A percentile compares a stretch with the other conserved stretches of the same genome.
Conservation (phyloP, 2,329 filamentous ascomycete genomes). For the Microdochium paspali region DNA sequence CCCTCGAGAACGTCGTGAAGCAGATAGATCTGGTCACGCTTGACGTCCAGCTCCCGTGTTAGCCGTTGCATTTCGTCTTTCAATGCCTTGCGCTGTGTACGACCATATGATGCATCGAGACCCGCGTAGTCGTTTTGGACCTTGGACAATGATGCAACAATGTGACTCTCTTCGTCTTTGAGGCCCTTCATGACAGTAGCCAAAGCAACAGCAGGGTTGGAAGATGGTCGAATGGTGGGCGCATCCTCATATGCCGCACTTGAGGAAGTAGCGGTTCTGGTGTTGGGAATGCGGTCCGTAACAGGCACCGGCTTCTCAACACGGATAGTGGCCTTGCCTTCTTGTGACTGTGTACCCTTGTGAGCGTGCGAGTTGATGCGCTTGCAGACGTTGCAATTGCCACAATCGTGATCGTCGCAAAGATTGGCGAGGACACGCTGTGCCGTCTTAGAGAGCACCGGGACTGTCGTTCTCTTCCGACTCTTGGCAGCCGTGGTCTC, state of each 20-base stretch:
- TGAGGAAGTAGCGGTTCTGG: constrained; percentile 9
- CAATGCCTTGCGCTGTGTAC: constrained; percentile 52
- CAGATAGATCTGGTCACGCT: constrained; percentile 72
- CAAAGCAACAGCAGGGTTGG: constrained; percentile 62
- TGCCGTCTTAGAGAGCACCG: constrained; percentile 41
- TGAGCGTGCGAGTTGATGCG: constrained; percentile 34
- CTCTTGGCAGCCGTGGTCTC: constrained; percentile 11
- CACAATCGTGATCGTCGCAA: constrained; percentile 40
- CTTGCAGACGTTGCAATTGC: constrained; percentile 48
- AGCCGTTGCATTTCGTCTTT: constrained; percentile 52
- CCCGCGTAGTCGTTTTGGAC: constrained; percentile 54
- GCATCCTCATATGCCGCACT: constrained; percentile 36
- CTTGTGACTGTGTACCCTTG: constrained; percentile 23
- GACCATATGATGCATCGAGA: constrained; percentile 57
- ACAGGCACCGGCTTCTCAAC: constrained; percentile 58
- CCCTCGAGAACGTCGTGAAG: constrained; percentile 79
- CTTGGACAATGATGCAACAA: constrained; percentile 59
- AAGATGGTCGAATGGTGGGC: constrained; percentile 54
- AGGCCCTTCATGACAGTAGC: constrained; percentile 76
- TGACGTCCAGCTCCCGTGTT: constrained; percentile 56
- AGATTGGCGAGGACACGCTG: constrained; percentile 42
- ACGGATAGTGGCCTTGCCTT: constrained; percentile 45
- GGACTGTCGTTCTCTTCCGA: constrained; percentile 19
- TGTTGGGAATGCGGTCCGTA: constrained; percentile 46
- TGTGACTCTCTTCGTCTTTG: constrained; percentile 68